Percentiles rank a stretch among this genome's conserved stretches.
Conservation (phyloP, 2,329 filamentous ascomycete species). For the Diaporthe ampelina region DNA sequence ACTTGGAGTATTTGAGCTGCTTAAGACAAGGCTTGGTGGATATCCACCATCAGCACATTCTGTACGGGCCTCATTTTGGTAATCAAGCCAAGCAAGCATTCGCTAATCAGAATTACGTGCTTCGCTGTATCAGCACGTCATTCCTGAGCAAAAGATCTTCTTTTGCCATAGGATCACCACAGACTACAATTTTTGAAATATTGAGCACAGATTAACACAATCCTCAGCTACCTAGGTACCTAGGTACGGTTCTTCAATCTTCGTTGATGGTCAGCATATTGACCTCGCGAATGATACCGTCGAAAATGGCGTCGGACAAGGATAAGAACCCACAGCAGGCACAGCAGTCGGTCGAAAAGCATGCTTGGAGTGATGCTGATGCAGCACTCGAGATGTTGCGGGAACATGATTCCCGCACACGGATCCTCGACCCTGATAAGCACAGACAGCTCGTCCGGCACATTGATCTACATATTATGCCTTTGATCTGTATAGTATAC, state of each 20-base stretch:
- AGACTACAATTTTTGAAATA: background rate
- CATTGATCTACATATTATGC: slow-evolving; percentile 47
- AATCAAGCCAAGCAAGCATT: background rate
- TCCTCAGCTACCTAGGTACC: too few species aligned
- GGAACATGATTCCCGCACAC: background rate
- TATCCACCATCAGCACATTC: background rate
- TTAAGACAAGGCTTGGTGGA: background rate
- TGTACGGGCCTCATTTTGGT: slow-evolving; percentile 6
- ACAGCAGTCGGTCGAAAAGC: background rate
- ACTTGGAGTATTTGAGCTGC: background rate
- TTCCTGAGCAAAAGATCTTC: background rate
- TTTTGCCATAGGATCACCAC: background rate
- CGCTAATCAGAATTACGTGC: slow-evolving; percentile 11
- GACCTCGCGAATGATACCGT: background rate
- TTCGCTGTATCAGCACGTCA: background rate
- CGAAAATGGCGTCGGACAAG: background rate
- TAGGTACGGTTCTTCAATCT: too few species aligned
- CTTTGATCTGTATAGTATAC: slow-evolving; percentile 43
- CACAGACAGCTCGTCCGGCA: slow-evolving; percentile 40
- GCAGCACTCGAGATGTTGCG: slow-evolving; percentile 2
- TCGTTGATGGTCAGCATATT: background rate
- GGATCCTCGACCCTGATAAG: slow-evolving; percentile 14
- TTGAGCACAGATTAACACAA: background rate
- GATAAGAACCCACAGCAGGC: slow-evolving; percentile 1
- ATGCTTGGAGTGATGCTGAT: slow-evolving; percentile 4